phyloP scores from a whole-genome alignment of 441 rosid genomes.

The Eruca vesicaria region DNA sequence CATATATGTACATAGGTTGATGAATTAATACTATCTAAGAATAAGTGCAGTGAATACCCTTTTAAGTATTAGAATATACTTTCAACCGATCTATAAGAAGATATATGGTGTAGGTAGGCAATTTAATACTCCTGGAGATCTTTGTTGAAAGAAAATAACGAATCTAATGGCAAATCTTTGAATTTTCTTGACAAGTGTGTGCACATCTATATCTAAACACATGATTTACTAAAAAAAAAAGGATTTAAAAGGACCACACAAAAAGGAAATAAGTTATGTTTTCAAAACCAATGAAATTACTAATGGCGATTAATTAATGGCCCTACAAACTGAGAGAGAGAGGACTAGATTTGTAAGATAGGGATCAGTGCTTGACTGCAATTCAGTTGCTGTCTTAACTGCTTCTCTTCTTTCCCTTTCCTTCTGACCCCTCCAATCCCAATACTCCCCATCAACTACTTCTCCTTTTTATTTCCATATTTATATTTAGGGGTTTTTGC shows the following conservation, averaged over 20 bases:
- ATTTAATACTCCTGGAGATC: neutral
- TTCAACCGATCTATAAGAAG: neutral
- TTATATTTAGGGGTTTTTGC: no score
- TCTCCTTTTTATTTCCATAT: neutral
- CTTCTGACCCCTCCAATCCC: slow-evolving; percentile 35
- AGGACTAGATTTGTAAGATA: slow-evolving; percentile 14
- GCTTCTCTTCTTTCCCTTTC: slow-evolving; percentile 41
- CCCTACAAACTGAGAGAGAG: slow-evolving; percentile 26
- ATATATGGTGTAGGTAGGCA: slow-evolving; percentile 16
- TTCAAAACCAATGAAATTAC: slow-evolving; percentile 23
- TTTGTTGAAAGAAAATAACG: neutral
- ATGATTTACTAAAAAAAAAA: slow-evolving; percentile 13
- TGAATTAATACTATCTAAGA: neutral
- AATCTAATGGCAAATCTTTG: slow-evolving; percentile 19
- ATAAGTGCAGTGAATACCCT: neutral
- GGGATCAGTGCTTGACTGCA: slow-evolving; percentile 37
- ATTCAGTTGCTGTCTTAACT: slow-evolving; percentile 40
- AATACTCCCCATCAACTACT: slow-evolving; percentile 22
- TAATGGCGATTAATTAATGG: slow-evolving; percentile 9
- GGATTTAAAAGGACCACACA: slow-evolving; percentile 35
- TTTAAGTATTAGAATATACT: neutral
- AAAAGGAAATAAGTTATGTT: slow-evolving; percentile 31
- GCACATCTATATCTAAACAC: slow-evolving; percentile 32
- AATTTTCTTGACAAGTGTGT: slow-evolving; percentile 24
- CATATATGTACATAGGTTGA: neutral